Percentiles rank a stretch among this genome's conserved stretches.
Evolutionary conservation across 179 eudicot species (phyloP).

Genomic region (Beta corolliflora): DNA sequence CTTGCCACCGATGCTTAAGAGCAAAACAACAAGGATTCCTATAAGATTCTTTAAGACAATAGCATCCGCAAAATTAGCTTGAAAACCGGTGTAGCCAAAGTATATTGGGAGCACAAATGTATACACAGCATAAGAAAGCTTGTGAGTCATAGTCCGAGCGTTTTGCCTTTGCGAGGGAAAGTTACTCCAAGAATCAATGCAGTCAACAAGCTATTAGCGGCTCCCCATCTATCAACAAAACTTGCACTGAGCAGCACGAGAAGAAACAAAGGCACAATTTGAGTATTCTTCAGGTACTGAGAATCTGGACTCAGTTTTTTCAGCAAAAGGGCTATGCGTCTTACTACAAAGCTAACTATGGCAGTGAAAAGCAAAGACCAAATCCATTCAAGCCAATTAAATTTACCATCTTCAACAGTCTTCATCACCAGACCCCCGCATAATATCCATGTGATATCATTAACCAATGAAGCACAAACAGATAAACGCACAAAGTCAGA

Average conservation of each 20-base stretch:
- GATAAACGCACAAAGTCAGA: constrained; percentile 77
- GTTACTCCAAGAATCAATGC: constrained; percentile 70
- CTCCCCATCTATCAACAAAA: constrained; percentile 64
- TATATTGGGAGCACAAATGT: constrained; percentile 83
- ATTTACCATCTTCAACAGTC: constrained; percentile 20
- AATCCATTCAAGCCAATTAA: constrained; percentile 32
- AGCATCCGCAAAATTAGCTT: constrained; percentile 48
- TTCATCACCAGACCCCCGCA: constrained; percentile 39
- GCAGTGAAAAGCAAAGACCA: constrained; percentile 45
- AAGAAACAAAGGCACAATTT: constrained; percentile 55
- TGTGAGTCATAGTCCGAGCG: constrained; percentile 77
- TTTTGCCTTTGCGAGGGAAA: constrained; percentile 80
- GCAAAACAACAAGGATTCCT: constrained; percentile 36
- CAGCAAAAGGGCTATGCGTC: constrained; percentile 58
- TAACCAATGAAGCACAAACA: constrained; percentile 57
- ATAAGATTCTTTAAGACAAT: constrained; percentile 24
- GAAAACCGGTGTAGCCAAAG: constrained; percentile 87
- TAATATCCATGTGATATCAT: constrained; percentile 43
- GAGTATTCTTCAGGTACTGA: constrained; percentile 66
- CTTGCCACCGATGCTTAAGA: constrained; percentile 75
- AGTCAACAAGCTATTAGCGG: constrained; percentile 66
- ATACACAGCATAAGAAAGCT: constrained; percentile 68
- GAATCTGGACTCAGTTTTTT: constrained; percentile 57
- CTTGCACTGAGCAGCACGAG: constrained; percentile 61
- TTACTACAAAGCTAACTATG: constrained; percentile 45